Base-by-base conservation (phyloP, 2,329 filamentous ascomycete genomes). In the Onygena corvina region DNA sequence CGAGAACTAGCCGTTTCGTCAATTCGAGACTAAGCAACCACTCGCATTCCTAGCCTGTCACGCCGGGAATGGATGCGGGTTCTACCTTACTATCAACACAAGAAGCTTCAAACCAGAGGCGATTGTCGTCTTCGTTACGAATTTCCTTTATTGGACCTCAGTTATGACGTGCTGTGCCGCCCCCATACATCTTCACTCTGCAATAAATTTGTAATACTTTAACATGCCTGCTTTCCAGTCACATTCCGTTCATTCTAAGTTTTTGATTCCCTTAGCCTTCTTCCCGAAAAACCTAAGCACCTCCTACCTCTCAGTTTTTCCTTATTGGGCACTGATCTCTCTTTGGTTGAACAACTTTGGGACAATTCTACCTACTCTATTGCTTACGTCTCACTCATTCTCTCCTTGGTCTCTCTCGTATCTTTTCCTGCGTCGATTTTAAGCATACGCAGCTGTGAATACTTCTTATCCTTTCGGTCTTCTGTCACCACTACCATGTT, bases 1-100 rank as follows among this genome's bases (percentile, higher is more conserved):
- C 67, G 14, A 61, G 67, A 47, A 68, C 60, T 16, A 69, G 66
- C 51, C 63, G 65, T 16, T 69, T 65, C 21, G 38, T 42, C 52
- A 68, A 66, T 53, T 65, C 66, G 4, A 61, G 59, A 64, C 49
- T 66, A 57, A 51, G n/a, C 11, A 23, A 29, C 49, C 42, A 46
- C 30, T 33, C 42, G 11, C 42, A 46, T 18, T 31, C 42, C n/a
- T 46, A 46, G 27, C 16, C 14, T 31, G n/a, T 31, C 30, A n/a
- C 8, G 8, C n/a, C n/a, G n/a, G n/a, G n/a, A n/a, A n/a, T n/a
- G n/a, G n/a, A n/a, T n/a, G n/a, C n/a, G n/a, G n/a, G n/a, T n/a
- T n/a, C n/a, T n/a, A n/a, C n/a, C n/a, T n/a, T 27, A 42, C 20
- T 7, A 42, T 6, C 14, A 38, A 27, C n/a, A 11, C 34, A 38